Conservation (phyloP, 1,284 basidiomycete genomes). For the Rhizoctonia solani region DNA sequence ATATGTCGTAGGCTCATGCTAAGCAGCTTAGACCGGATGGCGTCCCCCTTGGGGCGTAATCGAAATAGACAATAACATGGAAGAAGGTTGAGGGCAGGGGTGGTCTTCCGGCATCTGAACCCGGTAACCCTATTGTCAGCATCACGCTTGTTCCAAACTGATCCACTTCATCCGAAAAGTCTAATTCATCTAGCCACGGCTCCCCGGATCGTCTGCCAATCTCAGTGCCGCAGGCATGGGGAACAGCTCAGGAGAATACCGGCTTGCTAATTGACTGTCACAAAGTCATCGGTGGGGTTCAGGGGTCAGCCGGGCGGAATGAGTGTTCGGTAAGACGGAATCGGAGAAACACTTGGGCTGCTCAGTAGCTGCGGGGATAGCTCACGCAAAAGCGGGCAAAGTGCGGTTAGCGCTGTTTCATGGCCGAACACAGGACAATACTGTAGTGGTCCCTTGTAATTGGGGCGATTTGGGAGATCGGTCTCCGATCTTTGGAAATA, state of each 20-base stretch:
- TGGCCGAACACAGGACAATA: constrained; percentile 21
- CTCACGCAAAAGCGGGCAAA: constrained; percentile 29
- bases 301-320: background rate
- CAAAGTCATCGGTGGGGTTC: constrained; percentile 2
- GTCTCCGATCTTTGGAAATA: constrained; percentile 17
- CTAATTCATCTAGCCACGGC: constrained; percentile 18
- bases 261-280: constrained; percentile 8
- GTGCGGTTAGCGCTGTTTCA: constrained; percentile 28
- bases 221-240: constrained; percentile 2
- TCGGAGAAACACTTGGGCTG: constrained; percentile 23
- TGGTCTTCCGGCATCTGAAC: constrained; percentile 5
- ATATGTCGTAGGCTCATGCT: constrained; percentile 23
- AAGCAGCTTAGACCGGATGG: background rate
- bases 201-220: constrained; percentile 9
- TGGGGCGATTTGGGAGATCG: constrained; percentile 21
- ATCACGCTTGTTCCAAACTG: constrained; percentile 1
- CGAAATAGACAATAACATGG: constrained; percentile 16
- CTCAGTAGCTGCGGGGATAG: constrained; percentile 4
- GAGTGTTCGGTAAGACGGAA: background rate
- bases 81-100: background rate
- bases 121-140: constrained; percentile 25
- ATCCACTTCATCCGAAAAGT: background rate
- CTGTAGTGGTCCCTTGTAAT: constrained; percentile 9
- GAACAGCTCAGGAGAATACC: constrained; percentile 7
- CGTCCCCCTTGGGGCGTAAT: constrained; percentile 1